phyloP scores from a whole-genome alignment of 306 rosid genomes.

The Quercus glauca region DNA sequence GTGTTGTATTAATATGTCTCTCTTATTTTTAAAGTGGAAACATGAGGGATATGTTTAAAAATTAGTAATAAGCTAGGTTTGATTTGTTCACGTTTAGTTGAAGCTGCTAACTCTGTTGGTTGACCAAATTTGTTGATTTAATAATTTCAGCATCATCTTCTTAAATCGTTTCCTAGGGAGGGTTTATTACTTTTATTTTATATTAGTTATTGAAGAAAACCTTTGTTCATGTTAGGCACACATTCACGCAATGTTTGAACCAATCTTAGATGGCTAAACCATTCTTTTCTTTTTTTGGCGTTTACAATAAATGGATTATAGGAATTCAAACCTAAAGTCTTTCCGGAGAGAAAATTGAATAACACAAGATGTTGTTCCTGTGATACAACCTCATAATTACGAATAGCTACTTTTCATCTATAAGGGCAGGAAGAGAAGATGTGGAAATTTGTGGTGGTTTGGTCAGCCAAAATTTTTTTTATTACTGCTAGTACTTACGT shows the following conservation, averaged over 20 bases:
- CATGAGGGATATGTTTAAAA: not conserved
- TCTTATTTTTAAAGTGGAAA: constrained; percentile 14
- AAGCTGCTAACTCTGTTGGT: constrained; percentile 20
- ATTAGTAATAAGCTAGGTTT: not conserved
- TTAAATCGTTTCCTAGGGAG: not conserved
- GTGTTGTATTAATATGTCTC: not conserved
- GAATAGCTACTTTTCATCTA: too few species aligned
- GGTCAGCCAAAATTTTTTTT: too few species aligned
- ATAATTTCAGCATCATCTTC: not conserved
- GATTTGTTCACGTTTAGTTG: constrained; percentile 29
- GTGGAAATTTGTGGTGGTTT: too few species aligned
- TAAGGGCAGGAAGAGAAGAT: too few species aligned
- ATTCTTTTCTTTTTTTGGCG: not conserved
- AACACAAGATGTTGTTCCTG: too few species aligned
- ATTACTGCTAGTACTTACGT: too few species aligned
- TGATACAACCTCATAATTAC: too few species aligned
- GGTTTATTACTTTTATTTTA: not conserved
- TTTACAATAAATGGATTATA: too few species aligned
- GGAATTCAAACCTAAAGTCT: too few species aligned
- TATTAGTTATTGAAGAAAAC: not conserved
- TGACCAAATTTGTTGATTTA: constrained; percentile 37
- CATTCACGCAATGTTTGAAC: not conserved
- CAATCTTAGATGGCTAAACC: too few species aligned
- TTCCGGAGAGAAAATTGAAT: too few species aligned
- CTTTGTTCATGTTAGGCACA: not conserved